Evolutionary conservation across 2,329 filamentous ascomycete genomes (phyloP), one percentile per base, ranked within the genome.

Genomic region (Colletotrichum agaves): DNA sequence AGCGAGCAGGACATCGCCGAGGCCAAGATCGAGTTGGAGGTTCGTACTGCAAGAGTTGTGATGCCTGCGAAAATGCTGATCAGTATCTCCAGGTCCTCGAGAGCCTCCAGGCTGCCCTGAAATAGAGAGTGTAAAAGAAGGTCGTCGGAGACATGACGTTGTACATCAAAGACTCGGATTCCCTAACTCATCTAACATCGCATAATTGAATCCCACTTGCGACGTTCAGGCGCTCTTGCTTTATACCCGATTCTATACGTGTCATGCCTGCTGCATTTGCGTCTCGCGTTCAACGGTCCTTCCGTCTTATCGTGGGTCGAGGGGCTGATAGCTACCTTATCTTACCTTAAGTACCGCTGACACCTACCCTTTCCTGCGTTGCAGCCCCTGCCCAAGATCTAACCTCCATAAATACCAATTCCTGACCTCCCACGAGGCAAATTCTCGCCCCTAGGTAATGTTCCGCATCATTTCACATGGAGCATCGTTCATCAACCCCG

Each of bases 11-110:
- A 98, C 78, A 93, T 98, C 83, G 95, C 95, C 72, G 96, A 99
- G 90, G 96, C 96, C 74, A 98, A 98, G 90, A 95, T 99, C 80
- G 95, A 98, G 88, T 85, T 99, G 75, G 96, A 99, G 93, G 95
- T 97, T 83, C 79, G 80, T 74, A 68, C 19, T 5, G 15, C 8
- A 53, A 47, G 33, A 55, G 47, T 69, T 17, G 46, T 21, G 33
- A 11, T n/a, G 31, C 10, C 5, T 31, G 23, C 12, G 23, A 10
- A 62, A 2, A 41, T 73, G 69, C 80, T 87, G 75, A 87, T 76
- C 39, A 23, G 49, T 44, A 6, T 33, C 12, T 27, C 4, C 57
- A 94, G 92, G 91, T 95, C 77, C 87, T 96, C 75, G 93, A 96
- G 88, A 92, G 88, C 80, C 87, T 96, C 76, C 90, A 94, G 83